Evolutionary conservation across 1,139 yeast genomes (phyloP).

Genomic region (Candida sp.): DNA sequence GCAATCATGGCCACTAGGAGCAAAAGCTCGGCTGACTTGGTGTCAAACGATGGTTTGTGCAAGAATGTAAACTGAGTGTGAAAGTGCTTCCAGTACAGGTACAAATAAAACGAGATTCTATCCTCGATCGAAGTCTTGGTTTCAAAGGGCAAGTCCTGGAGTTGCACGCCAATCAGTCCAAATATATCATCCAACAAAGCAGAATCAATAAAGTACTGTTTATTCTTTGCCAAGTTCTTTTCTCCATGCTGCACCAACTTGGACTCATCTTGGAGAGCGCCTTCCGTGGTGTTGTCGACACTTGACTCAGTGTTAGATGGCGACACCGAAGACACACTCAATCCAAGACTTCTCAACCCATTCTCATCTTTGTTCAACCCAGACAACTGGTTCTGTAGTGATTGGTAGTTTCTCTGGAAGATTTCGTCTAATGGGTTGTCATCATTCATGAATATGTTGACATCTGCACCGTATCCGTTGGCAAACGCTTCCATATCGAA

Average conservation of each 20-base stretch:
- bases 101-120: slow-evolving; percentile 29
- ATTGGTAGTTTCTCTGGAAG: slow-evolving; percentile 21
- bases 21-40: slow-evolving; percentile 55
- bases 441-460: slow-evolving; percentile 38
- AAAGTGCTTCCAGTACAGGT: slow-evolving; percentile 58
- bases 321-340: slow-evolving; percentile 30
- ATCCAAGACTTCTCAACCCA: slow-evolving; percentile 6
- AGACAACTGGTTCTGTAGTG: slow-evolving; percentile 1
- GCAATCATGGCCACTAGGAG: slow-evolving; percentile 59
- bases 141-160: slow-evolving; percentile 17
- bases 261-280: slow-evolving; percentile 11
- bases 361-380: slow-evolving; percentile 1
- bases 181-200: slow-evolving; percentile 18
- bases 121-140: slow-evolving; percentile 30
- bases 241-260: slow-evolving; percentile 21
- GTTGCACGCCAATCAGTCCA: slow-evolving; percentile 14
- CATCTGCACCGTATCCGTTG: slow-evolving; percentile 21
- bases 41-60: slow-evolving; percentile 67
- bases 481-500: slow-evolving; percentile 3
- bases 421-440: slow-evolving; percentile 47
- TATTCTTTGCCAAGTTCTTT: slow-evolving; percentile 28
- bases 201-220: slow-evolving; percentile 33
- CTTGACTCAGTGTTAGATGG: slow-evolving; percentile 43
- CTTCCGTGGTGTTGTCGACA: slow-evolving; percentile 10
- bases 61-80: slow-evolving; percentile 67